Percentiles rank a stretch among this genome's conserved stretches.
Evolutionary conservation across 2,329 filamentous ascomycete genomes (phyloP).

Genomic region (Exophiala spinifera): DNA sequence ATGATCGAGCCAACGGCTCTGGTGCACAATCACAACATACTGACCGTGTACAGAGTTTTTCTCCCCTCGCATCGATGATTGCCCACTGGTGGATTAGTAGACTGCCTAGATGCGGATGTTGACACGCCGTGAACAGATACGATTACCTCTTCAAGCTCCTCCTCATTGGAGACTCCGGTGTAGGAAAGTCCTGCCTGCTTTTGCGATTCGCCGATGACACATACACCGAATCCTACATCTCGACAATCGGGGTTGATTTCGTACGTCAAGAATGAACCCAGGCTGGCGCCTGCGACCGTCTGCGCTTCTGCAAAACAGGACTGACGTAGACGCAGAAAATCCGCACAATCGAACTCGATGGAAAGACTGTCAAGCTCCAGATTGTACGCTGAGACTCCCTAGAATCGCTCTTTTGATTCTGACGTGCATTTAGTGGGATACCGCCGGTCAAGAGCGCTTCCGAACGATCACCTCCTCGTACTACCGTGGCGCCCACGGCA

Average conservation of each 20-base stretch:
- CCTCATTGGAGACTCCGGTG: constrained; percentile 99
- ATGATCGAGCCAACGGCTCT: constrained; percentile 1
- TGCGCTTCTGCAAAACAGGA: constrained; percentile 14
- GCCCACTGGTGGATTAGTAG: neutral
- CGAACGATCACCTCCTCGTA: constrained; percentile 99
- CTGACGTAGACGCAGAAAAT: constrained; percentile 73
- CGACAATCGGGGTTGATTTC: constrained; percentile 98
- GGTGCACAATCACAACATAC: neutral
- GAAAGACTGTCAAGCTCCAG: constrained; percentile 99
- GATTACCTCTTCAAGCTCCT: constrained; percentile 99
- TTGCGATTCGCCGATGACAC: constrained; percentile 98
- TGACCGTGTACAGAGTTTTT: constrained; percentile 15
- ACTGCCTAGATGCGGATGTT: constrained; percentile 8
- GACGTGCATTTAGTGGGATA: constrained; percentile 75
- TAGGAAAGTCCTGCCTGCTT: constrained; percentile 98
- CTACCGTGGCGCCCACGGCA: constrained; percentile 97
- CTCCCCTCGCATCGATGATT: neutral
- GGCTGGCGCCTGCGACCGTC: constrained; percentile 1
- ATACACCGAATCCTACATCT: constrained; percentile 99
- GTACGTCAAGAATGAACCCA: constrained; percentile 55
- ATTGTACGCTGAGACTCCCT: constrained; percentile 65
- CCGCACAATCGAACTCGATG: constrained; percentile 97
- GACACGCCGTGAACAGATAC: constrained; percentile 64
- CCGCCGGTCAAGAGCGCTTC: constrained; percentile 98
- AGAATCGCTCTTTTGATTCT: constrained; percentile 30